phyloP scores from a whole-genome alignment of 495 filamentous ascomycete genomes.

The Daldinia caldariorum region DNA sequence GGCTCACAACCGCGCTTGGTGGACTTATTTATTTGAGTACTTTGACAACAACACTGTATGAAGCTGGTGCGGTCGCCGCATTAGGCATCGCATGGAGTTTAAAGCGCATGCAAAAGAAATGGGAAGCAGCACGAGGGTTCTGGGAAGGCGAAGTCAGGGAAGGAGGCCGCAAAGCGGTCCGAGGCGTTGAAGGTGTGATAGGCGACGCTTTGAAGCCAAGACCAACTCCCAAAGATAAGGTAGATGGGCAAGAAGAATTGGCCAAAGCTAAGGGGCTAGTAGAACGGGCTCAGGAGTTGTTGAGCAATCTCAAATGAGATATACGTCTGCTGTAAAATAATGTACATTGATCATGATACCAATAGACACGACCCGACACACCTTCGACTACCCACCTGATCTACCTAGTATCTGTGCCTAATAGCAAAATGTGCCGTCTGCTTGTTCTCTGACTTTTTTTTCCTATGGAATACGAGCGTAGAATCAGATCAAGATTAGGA shows the following conservation, averaged over 20 bases:
- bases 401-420: neutral
- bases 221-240: conserved; percentile 45
- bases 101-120: conserved; percentile 77
- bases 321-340: conserved; percentile 11
- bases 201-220: conserved; percentile 63
- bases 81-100: conserved; percentile 60
- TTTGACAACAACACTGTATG: conserved; percentile 66
- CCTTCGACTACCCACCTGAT: neutral
- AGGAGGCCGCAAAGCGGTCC: conserved; percentile 77
- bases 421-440: neutral
- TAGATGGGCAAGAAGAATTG: conserved; percentile 56
- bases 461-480: no score
- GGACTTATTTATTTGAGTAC: conserved; percentile 74
- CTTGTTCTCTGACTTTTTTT: no score
- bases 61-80: conserved; percentile 81
- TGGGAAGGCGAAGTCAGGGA: conserved; percentile 85
- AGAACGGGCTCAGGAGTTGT: conserved; percentile 55
- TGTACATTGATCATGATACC: conserved; percentile 27
- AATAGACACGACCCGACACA: conserved; percentile 7
- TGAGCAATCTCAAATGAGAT: conserved; percentile 48
- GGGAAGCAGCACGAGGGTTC: conserved; percentile 73
- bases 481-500: no score
- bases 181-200: conserved; percentile 72
- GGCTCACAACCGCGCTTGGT: conserved; percentile 69
- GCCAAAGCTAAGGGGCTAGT: conserved; percentile 66